Evolutionary conservation across 768 basidiomycete genomes (phyloP).

Genomic region (Infundibulicybe gibba): DNA sequence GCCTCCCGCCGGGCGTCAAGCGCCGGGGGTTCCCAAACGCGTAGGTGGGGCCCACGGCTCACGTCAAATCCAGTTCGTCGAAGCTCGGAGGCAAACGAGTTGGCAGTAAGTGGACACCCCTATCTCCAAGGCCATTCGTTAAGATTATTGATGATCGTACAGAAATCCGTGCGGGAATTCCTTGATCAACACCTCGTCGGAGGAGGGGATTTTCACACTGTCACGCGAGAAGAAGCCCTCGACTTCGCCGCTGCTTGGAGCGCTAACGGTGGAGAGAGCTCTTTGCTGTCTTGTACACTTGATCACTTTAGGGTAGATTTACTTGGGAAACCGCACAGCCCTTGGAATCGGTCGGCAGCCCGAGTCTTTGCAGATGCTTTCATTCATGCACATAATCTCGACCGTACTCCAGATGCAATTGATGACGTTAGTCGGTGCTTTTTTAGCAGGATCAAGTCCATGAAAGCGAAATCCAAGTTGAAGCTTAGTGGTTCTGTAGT

Average conservation of each 20-base stretch:
- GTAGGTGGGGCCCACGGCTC: too few species aligned
- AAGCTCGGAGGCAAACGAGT: too few species aligned
- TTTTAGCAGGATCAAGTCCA: constrained; percentile 1
- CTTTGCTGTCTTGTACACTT: not conserved
- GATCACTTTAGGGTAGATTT: constrained; percentile 2
- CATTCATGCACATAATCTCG: not conserved
- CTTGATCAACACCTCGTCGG: not conserved
- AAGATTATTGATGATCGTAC: too few species aligned
- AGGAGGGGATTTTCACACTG: not conserved
- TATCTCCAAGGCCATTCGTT: too few species aligned
- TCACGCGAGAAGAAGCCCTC: not conserved
- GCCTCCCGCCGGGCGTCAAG: too few species aligned
- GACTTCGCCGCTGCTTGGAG: constrained; percentile 1
- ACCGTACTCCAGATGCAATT: not conserved
- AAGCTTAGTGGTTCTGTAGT: not conserved
- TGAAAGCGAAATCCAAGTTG: not conserved
- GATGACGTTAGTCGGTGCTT: not conserved
- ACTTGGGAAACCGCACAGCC: constrained; percentile 1
- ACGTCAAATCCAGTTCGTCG: too few species aligned
- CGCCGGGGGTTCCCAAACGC: too few species aligned
- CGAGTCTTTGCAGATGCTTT: not conserved
- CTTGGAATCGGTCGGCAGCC: constrained; percentile 4
- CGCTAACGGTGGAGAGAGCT: not conserved
- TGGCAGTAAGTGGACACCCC: too few species aligned
- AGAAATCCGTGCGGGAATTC: too few species aligned